Conservation (phyloP, 495 filamentous ascomycete genomes). For the Penicillium egyptiacum region DNA sequence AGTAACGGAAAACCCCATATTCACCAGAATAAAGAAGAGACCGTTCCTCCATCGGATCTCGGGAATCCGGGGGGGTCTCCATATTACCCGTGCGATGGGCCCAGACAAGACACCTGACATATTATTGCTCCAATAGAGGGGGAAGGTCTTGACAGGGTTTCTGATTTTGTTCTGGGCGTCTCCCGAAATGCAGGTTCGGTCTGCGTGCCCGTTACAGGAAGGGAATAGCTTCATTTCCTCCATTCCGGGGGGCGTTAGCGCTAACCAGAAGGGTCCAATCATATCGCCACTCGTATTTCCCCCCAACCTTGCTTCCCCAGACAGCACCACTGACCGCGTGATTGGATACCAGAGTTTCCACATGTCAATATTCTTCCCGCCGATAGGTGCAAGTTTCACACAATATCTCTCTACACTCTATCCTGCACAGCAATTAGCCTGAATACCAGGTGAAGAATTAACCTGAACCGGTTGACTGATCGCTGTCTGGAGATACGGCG, state of each 20-base stretch:
- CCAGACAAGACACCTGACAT: not conserved
- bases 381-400: constrained; percentile 29
- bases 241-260: constrained; percentile 8
- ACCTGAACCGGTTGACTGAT: no score
- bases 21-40: not conserved
- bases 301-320: constrained; percentile 18
- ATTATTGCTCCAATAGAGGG: not conserved
- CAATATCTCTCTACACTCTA: not conserved
- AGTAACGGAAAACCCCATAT: not conserved
- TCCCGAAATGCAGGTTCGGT: not conserved
- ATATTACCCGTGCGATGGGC: not conserved
- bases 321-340: not conserved
- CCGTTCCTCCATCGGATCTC: not conserved
- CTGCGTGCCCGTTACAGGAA: not conserved
- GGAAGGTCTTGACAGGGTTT: not conserved
- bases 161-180: not conserved
- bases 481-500: not conserved
- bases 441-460: constrained; percentile 13
- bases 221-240: constrained; percentile 11
- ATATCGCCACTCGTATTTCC: not conserved
- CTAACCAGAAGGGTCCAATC: constrained; percentile 14
- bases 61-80: not conserved
- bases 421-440: constrained; percentile 15
- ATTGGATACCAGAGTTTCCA: not conserved
- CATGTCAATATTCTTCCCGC: not conserved